Evolutionary conservation across 2,329 filamentous ascomycete species (phyloP), one percentile per base, ranked within the genome.

Genomic region (Aureobasidium sp.): DNA sequence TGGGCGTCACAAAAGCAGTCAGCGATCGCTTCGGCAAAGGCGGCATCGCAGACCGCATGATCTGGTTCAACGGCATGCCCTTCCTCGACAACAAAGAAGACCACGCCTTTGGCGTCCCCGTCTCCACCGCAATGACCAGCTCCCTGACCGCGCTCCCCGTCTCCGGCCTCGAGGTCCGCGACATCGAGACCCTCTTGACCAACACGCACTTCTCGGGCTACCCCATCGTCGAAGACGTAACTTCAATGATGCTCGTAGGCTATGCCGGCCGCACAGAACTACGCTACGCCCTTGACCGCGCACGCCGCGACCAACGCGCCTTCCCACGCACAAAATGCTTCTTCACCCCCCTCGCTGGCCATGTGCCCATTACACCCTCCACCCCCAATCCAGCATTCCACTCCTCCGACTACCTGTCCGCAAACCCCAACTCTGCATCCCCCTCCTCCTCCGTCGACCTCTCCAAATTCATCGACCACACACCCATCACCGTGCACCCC

Each of bases 71-170:
- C 67, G 94, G 94, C 1, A 96, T 96, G 69, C 94, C 94, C 0
- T 99, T 95, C 75, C 80, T 99, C 2, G 94, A 99, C 75, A 95
- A 89, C 74, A 99, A 99, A 71, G 93, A 97, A 73, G 94, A 97
- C 61, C 92, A 96, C 74, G 92, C 92, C 57, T 96, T 97, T 73
- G 93, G 92, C 49, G 92, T 97, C 0, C 88, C 94, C 0, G 94
- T 97, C 10, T 94, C 90, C 0, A 84, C 89, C 64, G 90, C 89
- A 64, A 53, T 51, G 46, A 67, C 65, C 49, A 96, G 97, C 92
- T 92, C 86, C 1, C 81, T 92, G 0, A 84, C 89, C 2, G 84
- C 85, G 0, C 80, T 99, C 8, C 88, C 90, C 0, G 83, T 86
- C 0, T 82, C 81, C 1, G 92, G 90, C 35, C 81, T 95, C 67